Percentiles rank a stretch among this genome's conserved stretches.
Conservation (phyloP, 345 rosid genomes). For the Corymbia maculata region DNA sequence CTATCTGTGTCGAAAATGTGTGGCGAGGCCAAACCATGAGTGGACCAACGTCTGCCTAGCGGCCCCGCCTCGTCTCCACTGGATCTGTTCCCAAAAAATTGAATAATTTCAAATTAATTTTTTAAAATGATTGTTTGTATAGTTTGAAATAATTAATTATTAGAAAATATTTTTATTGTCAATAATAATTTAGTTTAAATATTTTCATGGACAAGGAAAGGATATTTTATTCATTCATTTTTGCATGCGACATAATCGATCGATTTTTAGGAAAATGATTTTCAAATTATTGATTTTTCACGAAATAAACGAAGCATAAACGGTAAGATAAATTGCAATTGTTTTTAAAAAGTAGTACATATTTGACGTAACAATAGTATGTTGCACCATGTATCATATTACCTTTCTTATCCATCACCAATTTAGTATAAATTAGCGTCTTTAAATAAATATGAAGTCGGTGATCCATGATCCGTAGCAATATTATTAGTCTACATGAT, state of each 20-base stretch:
- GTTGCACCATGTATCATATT: rapidly evolving
- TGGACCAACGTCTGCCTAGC: neutral
- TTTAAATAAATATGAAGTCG: neutral
- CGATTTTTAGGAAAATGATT: neutral
- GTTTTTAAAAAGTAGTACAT: neutral
- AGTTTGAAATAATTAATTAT: rapidly evolving
- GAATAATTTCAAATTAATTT: neutral
- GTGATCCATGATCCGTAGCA: neutral
- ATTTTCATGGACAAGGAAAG: rapidly evolving
- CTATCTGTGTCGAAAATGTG: neutral
- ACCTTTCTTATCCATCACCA: rapidly evolving
- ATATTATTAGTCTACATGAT: neutral
- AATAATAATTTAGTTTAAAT: neutral
- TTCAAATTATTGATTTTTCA: rapidly evolving
- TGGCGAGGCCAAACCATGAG: neutral
- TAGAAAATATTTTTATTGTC: rapidly evolving
- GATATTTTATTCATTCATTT: no score
- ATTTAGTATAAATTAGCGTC: neutral
- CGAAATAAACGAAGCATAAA: rapidly evolving
- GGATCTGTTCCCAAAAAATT: no score
- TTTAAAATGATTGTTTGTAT: neutral
- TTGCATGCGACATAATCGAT: rapidly evolving
- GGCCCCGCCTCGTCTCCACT: no score
- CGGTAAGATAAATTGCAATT: neutral
- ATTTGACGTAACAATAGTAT: no score